phyloP scores from a whole-genome alignment of 805 yeast species.

The Schwanniomyces polymorphus region DNA sequence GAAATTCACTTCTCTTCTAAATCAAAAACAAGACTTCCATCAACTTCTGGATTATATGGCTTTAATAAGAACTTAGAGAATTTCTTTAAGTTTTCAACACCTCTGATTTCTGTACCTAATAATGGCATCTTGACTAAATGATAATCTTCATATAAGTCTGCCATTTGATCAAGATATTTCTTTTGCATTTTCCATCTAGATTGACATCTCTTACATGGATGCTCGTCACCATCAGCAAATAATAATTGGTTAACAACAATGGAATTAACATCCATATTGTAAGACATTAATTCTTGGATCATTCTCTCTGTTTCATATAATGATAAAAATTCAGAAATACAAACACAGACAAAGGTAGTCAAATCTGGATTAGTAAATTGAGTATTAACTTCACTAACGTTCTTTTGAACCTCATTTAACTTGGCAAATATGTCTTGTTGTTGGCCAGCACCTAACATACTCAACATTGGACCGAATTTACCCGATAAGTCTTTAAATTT shows the following conservation, averaged over 20 bases:
- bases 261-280: constrained; percentile 94
- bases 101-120: constrained; percentile 93
- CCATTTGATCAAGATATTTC: constrained; percentile 93
- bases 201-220: constrained; percentile 82
- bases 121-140: constrained; percentile 95
- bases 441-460: constrained; percentile 66
- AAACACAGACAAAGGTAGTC: constrained; percentile 94
- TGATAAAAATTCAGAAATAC: constrained; percentile 95
- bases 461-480: constrained; percentile 87
- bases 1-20: constrained; percentile 45
- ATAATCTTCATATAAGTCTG: constrained; percentile 94
- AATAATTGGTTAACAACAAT: constrained; percentile 93
- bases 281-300: constrained; percentile 93
- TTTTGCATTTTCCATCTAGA: constrained; percentile 95
- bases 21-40: constrained; percentile 52
- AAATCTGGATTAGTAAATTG: constrained; percentile 96
- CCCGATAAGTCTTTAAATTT: constrained; percentile 87
- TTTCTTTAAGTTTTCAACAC: constrained; percentile 77
- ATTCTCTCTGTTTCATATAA: constrained; percentile 96
- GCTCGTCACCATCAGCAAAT: constrained; percentile 76
- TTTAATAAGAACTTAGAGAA: constrained; percentile 79
- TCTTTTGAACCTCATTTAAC: constrained; percentile 74
- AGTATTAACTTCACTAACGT: constrained; percentile 84
- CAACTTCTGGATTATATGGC: constrained; percentile 72
- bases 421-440: constrained; percentile 74